These are phyloP conservation scores for Boletellus emodensis DNA, from an alignment of 768 basidiomycete genomes.

Conservation along the genomic window DNA sequence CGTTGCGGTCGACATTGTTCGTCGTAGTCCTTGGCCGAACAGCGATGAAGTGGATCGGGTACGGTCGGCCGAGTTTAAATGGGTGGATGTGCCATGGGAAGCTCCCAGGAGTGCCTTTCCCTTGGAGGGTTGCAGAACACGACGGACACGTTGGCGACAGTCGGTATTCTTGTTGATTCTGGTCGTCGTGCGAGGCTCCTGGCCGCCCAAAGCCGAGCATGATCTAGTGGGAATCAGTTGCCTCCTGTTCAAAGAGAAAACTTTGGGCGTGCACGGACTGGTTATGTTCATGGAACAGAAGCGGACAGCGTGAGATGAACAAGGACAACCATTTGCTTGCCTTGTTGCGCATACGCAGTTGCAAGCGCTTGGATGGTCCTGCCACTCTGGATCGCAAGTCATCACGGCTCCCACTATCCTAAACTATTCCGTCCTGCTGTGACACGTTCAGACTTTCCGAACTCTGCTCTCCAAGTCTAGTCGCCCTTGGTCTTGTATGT, in stretches of 20 bases:
- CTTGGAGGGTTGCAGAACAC: neutral
- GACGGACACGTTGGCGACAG: neutral
- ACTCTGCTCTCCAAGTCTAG: too few relatives aligned
- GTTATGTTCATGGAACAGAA: neutral
- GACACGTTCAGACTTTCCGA: too few relatives aligned
- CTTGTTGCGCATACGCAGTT: neutral
- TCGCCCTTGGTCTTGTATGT: too few relatives aligned
- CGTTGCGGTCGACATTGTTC: conserved; percentile 20
- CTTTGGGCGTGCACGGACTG: neutral
- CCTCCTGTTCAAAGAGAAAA: neutral
- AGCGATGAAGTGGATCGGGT: conserved; percentile 1
- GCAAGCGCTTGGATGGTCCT: too few relatives aligned
- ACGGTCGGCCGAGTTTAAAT: neutral
- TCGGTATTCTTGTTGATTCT: neutral
- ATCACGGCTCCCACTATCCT: too few relatives aligned
- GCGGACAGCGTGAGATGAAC: neutral
- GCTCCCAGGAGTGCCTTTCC: neutral
- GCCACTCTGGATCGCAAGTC: too few relatives aligned
- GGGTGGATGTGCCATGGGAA: neutral
- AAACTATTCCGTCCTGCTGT: too few relatives aligned
- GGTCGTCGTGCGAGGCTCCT: neutral
- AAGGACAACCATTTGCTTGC: neutral
- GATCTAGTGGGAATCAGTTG: neutral
- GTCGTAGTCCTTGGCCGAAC: neutral
- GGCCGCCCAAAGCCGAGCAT: neutral